phyloP scores from a whole-genome alignment of 495 filamentous ascomycete genomes.

The Chaetomium tenue region DNA sequence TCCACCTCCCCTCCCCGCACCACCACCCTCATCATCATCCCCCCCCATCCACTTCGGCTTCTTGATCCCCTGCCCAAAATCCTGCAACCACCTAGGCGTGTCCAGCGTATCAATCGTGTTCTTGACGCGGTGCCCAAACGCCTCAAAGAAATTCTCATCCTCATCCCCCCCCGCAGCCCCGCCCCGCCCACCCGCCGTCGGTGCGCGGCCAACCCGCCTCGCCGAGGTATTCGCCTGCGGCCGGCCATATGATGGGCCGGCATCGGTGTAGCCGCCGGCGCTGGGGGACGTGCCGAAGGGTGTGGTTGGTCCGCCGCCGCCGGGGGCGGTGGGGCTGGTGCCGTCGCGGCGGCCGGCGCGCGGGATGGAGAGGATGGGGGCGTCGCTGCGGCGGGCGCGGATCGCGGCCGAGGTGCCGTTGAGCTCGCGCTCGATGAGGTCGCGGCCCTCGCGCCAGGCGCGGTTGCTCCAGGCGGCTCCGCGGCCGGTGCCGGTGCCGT shows the following conservation, averaged over 20 bases:
- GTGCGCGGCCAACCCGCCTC: constrained; percentile 32
- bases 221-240: constrained; percentile 38
- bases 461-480: constrained; percentile 68
- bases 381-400: constrained; percentile 38
- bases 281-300: constrained; percentile 46
- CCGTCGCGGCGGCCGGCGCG: constrained; percentile 21
- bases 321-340: constrained; percentile 19
- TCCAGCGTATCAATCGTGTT: constrained; percentile 90
- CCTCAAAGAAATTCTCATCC: constrained; percentile 77
- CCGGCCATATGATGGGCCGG: constrained; percentile 8
- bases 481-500: constrained; percentile 40
- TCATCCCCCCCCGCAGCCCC: constrained; percentile 60
- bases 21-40: constrained; percentile 39
- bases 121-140: constrained; percentile 76
- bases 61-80: constrained; percentile 62
- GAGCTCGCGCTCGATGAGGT: constrained; percentile 86
- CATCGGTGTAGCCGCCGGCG: constrained; percentile 16
- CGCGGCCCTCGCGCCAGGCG: constrained; percentile 90
- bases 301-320: constrained; percentile 32
- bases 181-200: not conserved
- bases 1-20: constrained; percentile 22
- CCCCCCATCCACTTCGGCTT: constrained; percentile 83
- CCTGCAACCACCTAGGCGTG: constrained; percentile 74
- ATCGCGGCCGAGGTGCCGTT: constrained; percentile 53
- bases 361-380: constrained; percentile 42